These are phyloP conservation scores for Friedmanniomyces endolithicus DNA, from an alignment of 495 filamentous ascomycete genomes.

Conservation along the genomic window DNA sequence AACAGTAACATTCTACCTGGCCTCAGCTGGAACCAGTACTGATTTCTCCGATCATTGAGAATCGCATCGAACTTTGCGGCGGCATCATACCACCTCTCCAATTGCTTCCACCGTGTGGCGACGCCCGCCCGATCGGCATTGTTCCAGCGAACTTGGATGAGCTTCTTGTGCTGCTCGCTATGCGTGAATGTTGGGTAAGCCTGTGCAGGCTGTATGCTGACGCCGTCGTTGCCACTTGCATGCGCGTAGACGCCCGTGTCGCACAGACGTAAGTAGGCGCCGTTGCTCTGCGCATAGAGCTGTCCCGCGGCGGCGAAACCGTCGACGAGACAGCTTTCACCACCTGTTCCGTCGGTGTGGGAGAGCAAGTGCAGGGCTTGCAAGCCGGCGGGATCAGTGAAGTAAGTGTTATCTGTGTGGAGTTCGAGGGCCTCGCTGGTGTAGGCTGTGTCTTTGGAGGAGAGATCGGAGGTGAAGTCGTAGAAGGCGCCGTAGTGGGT, in stretches of 20 bases:
- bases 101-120: constrained; percentile 33
- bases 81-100: constrained; percentile 60
- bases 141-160: constrained; percentile 78
- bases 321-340: constrained; percentile 66
- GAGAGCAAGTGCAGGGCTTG: constrained; percentile 84
- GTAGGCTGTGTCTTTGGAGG: constrained; percentile 86
- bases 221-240: constrained; percentile 71
- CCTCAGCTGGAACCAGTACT: constrained; percentile 64
- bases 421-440: constrained; percentile 61
- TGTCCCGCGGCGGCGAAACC: constrained; percentile 58
- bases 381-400: constrained; percentile 75
- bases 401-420: constrained; percentile 92
- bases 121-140: constrained; percentile 65
- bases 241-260: constrained; percentile 51
- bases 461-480: constrained; percentile 81
- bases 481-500: constrained; percentile 95
- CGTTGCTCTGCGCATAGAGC: constrained; percentile 37
- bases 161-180: constrained; percentile 28
- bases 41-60: constrained; percentile 13
- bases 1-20: constrained; percentile 77
- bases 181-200: constrained; percentile 57
- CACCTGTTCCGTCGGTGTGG: constrained; percentile 55
- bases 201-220: constrained; percentile 56
- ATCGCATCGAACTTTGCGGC: constrained; percentile 33
- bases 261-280: constrained; percentile 42